Conservation (phyloP, 2,329 filamentous ascomycete species). For the Beauveria rudraprayagi region DNA sequence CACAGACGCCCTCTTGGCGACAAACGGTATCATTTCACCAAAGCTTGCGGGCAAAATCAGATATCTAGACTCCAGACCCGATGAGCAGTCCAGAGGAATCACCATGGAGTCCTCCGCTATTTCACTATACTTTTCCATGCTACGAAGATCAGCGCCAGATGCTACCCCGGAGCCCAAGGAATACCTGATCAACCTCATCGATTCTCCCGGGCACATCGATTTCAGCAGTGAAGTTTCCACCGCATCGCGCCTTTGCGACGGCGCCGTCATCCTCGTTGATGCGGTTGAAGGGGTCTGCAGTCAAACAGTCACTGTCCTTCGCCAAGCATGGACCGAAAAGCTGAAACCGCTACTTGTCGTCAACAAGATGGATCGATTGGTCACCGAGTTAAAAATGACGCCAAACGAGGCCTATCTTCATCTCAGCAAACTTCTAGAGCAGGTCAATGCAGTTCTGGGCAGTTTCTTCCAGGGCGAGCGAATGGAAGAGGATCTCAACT, state of each 20-base stretch:
- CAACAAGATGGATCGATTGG: conserved; percentile 94
- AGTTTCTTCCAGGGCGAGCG: conserved; percentile 97
- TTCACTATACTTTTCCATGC: conserved; percentile 89
- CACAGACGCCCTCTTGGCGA: conserved; percentile 90
- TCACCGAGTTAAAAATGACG: conserved; percentile 92
- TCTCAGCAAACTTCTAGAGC: conserved; percentile 80
- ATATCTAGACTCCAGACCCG: conserved; percentile 90
- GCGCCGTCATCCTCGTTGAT: conserved; percentile 88
- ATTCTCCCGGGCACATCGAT: conserved; percentile 96
- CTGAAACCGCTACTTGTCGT: conserved; percentile 90
- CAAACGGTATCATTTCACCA: conserved; percentile 97
- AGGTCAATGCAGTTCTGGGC: conserved; percentile 93
- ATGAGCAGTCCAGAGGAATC: conserved; percentile 92
- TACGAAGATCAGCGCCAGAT: conserved; percentile 63
- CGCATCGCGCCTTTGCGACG: conserved; percentile 87
- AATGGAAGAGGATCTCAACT: conserved; percentile 96
- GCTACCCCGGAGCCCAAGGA: conserved; percentile 67
- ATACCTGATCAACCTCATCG: conserved; percentile 94
- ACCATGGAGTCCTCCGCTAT: conserved; percentile 99
- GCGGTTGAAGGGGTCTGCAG: conserved; percentile 97
- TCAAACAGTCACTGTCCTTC: conserved; percentile 92
- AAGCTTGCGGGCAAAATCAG: conserved; percentile 97
- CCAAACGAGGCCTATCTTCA: conserved; percentile 84
- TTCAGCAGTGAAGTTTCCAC: conserved; percentile 98
- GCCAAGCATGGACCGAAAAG: conserved; percentile 93